Percentiles rank a stretch among this genome's conserved stretches.
These are phyloP conservation scores for Poa annua DNA, from an alignment of 176 grass and related monocot species.

Conservation along the genomic window DNA sequence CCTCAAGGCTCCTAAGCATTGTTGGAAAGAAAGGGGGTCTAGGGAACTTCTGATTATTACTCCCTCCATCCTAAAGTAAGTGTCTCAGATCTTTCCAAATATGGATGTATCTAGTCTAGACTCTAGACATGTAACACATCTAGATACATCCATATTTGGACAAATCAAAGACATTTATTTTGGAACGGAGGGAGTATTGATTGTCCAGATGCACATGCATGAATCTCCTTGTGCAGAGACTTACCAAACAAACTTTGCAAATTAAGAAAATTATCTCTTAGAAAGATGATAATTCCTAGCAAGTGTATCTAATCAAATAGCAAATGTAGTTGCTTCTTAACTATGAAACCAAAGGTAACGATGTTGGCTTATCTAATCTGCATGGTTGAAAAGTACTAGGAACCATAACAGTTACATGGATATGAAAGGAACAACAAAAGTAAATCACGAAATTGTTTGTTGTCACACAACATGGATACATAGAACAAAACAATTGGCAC, in stretches of 20 bases:
- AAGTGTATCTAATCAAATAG: slow-evolving; percentile 16
- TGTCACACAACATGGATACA: neutral
- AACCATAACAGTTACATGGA: neutral
- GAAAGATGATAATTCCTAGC: neutral
- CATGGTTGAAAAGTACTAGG: neutral
- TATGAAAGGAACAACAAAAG: slow-evolving; percentile 15
- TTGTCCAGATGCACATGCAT: slow-evolving; percentile 23
- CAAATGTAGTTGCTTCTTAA: neutral
- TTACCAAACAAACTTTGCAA: slow-evolving; percentile 24
- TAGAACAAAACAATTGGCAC: slow-evolving; percentile 12
- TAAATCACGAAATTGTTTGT: neutral
- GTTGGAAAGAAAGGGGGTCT: neutral
- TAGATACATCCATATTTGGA: too few species aligned
- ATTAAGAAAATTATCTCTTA: slow-evolving; percentile 7
- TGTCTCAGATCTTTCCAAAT: too few species aligned
- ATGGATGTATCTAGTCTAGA: too few species aligned
- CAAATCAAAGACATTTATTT: too few species aligned
- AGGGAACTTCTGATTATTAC: neutral
- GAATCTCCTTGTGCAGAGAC: slow-evolving; percentile 18
- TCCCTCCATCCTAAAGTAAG: too few species aligned
- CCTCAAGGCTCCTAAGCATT: neutral
- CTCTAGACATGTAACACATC: too few species aligned
- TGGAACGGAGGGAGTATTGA: neutral
- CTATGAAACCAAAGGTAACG: slow-evolving; percentile 15
- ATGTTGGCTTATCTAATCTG: slow-evolving; percentile 10